Base-by-base conservation (phyloP, 2,329 filamentous ascomycete genomes). In the Calonectria crousiana region DNA sequence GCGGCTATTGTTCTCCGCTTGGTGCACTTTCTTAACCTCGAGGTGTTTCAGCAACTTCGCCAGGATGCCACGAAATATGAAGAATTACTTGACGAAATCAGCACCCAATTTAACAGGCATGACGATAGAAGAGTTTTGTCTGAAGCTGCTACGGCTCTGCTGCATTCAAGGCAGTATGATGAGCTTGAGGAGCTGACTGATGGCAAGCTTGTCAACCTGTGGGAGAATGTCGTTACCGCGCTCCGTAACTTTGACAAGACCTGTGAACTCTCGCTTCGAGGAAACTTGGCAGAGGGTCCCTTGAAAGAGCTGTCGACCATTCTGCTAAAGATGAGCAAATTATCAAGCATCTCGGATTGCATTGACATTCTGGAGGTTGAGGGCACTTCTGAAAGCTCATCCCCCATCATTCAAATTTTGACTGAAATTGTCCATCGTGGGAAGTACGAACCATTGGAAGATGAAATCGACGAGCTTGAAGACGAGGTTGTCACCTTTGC, bases 41-140 rank as follows among this genome's bases (percentile, higher is more conserved):
- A 96, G 51, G 91, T 96, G 28, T 97, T 98, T 82, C 93, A 96
- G 82, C 95, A 98, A 81, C 88, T 98, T 47, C 93, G 96, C 67
- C 95, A 98, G 82, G 95, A 97, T 77, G 92, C 95, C 0, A 93
- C 93, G 2, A 93, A 92, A 2, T 98, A 97, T 81, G 91, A 93
- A 9, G 92, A 93, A 28, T 87, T 98, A 36, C 88, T 99, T 1
- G 95, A 98, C 78, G 96, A 98, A 80, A 95, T 98, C 79, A 95
- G 95, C 83, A 95, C 95, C 72, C 97, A 99, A 80, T 98, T 99
- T 85, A 92, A 94, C 79, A 92, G 95, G n/a, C 97, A 99, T 82
- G 94, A 95, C 53, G 95, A 98, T 80, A 94, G 95, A 79, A 91
- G 91, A 70, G 96, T 98, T 23, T 89, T 99, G 58, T 92, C 92